phyloP scores from a whole-genome alignment of 2,329 filamentous ascomycete species.

The Epichloe amarillans region DNA sequence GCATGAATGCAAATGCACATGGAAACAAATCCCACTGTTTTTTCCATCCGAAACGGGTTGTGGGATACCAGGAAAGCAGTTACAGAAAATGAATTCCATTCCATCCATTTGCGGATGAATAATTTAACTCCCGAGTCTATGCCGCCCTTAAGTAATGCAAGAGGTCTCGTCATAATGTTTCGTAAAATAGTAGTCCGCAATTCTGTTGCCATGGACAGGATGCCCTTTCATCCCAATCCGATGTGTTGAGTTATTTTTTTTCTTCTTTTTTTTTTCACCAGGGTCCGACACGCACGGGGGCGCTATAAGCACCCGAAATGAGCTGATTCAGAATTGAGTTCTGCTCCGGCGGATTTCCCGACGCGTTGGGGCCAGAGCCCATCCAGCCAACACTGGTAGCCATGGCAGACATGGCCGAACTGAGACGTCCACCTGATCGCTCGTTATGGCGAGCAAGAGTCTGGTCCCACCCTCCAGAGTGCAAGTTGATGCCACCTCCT shows the following conservation, averaged over 20 bases:
- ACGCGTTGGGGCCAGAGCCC: slow-evolving; percentile 26
- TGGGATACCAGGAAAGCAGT: background rate
- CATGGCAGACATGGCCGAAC: slow-evolving; percentile 67
- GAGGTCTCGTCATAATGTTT: slow-evolving; percentile 20
- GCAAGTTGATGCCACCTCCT: slow-evolving; percentile 77
- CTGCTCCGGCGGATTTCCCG: slow-evolving; percentile 24
- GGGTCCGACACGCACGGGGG: slow-evolving; percentile 47
- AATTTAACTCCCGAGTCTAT: slow-evolving; percentile 23
- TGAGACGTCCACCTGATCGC: slow-evolving; percentile 68
- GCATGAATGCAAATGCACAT: background rate
- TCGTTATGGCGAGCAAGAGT: slow-evolving; percentile 79
- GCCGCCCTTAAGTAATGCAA: slow-evolving; percentile 18
- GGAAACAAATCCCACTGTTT: background rate
- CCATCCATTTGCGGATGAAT: slow-evolving; percentile 16
- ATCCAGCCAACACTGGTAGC: slow-evolving; percentile 67
- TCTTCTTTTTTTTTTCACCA: slow-evolving; percentile 30
- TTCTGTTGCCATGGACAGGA: slow-evolving; percentile 9
- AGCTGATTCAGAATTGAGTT: slow-evolving; percentile 50
- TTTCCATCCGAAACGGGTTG: background rate
- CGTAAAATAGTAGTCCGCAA: slow-evolving; percentile 9
- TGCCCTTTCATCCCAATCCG: background rate
- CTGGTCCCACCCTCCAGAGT: slow-evolving; percentile 87
- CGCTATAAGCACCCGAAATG: slow-evolving; percentile 45
- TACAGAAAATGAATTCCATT: slow-evolving; percentile 16
- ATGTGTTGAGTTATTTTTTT: background rate